These are phyloP conservation scores for Camelina hispida DNA, from an alignment of 345 rosid species.

Conservation along the genomic window DNA sequence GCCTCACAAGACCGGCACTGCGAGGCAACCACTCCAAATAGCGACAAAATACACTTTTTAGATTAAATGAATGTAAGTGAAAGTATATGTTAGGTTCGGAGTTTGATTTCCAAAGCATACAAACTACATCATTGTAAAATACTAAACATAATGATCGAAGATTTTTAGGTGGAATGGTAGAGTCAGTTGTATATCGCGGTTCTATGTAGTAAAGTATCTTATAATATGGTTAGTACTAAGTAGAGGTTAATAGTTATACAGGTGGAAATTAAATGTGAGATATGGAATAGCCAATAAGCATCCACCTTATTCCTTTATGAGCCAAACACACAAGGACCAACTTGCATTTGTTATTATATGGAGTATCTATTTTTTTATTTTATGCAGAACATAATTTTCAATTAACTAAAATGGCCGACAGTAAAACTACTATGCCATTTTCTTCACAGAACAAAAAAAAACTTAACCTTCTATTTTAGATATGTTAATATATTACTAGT, in stretches of 20 bases:
- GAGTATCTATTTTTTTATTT: background rate
- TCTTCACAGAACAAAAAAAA: background rate
- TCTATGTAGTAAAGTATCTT: background rate
- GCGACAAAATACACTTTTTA: conserved; percentile 34
- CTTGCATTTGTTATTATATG: conserved; percentile 28
- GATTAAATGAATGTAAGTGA: conserved; percentile 16
- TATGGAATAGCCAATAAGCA: conserved; percentile 31
- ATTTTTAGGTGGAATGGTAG: background rate
- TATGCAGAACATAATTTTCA: conserved; percentile 15
- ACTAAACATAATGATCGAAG: background rate
- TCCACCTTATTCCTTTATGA: conserved; percentile 23
- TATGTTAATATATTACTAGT: background rate
- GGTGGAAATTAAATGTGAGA: conserved; percentile 34
- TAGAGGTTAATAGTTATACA: conserved; percentile 11
- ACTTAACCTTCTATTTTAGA: background rate
- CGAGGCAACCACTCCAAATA: conserved; percentile 11
- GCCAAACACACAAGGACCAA: conserved; percentile 36
- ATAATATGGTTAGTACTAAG: background rate
- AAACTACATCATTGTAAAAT: background rate
- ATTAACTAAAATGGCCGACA: conserved; percentile 4
- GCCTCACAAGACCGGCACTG: conserved; percentile 43
- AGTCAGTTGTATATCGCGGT: background rate
- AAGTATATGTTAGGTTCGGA: background rate
- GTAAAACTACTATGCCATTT: background rate
- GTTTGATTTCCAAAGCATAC: background rate